Evolutionary conservation across 164 flowering plant genomes (phyloP), one percentile per base, ranked within the genome.

Genomic region (Stephania yunnanensis): DNA sequence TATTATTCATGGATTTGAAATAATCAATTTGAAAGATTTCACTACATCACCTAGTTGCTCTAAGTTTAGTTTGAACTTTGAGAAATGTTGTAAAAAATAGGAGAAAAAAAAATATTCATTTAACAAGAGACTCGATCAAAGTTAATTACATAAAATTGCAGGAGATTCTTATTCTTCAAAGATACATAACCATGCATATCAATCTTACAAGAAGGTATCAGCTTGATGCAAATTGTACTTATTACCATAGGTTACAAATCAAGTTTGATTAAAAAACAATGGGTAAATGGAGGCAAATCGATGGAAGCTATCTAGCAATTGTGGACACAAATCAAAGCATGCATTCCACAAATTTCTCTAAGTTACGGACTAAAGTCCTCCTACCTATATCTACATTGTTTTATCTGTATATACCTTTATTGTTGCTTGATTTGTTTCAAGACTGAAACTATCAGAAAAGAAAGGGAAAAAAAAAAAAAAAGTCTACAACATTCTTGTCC

Each of bases 341-440:
- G 36, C 13, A 22, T 29, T 65, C 68, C 68, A 29, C 68, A 25
- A 10, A 65, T n/a, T 65, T 22, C 9, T 65, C 68, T 65, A 30
- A 22, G 68, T 22, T 25, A 10, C 4, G 22, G 68, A 65, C 31
- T 22, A 65, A 11, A 65, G 36, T 9, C 13, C 29, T 64, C 68
- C 68, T 29, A 25, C 10, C 13, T 65, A 65, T 65, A 22, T 55
- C 17, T 58, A 58, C 0, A 50, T 10, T 50, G 42, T 17, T 63
- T 63, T 63, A 9, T 22, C 36, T 65, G 30, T 65, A 30, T 65
- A 65, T 64, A 64, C 68, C 31, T 64, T 13, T 10, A 64, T 65
- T 58, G 68, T 65, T 65, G 68, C 31, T 65, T 65, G 29, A 22
- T 22, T 65, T 65, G 68, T 65, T 65, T 65, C 68, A 65, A 65